Evolutionary conservation across 805 yeast genomes (phyloP), one percentile per base, ranked within the genome.

Genomic region (Ogataea kodamae): DNA sequence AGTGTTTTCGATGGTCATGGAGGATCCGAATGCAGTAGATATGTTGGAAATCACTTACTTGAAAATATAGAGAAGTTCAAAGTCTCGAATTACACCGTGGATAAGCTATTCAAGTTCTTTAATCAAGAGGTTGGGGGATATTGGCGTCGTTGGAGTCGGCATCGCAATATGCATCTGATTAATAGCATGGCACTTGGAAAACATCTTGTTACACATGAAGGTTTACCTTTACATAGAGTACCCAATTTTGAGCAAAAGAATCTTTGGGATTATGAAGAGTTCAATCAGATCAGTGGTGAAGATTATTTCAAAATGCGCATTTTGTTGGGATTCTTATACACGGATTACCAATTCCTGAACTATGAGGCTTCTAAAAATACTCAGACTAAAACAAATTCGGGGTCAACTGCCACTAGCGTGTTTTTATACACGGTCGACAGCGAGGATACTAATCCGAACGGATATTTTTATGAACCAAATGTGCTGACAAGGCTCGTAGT

Each of bases 1-100:
- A 75, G 76, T 28, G 71, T 92, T 2, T 88, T 84, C 57, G 98
- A 92, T 61, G 98, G 98, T 7, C 98, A 92, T 61, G 98, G 97
- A 6, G 95, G 96, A 14, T 69, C 67, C 15, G 78, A 79, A 34
- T 85, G 95, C 49, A 70, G 88, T 28, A 68, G 65, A 15, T 82
- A 71, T 49, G 63, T 89, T 9, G 61, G 68, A 13, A 58, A 67
- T 3, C 64, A 76, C 35, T 64, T 92, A 18, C 77, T 68, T 35
- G 54, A 52, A 45, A 68, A 57, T 48, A 74, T 73, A 53, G 95
- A 77, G 43, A 48, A 42, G 22, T 67, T 55, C 30, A 64, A 37
- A 51, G 55, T 32, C 50, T 61, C 35, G 58, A 71, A 50, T 48
- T 42, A 40, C 5, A 35, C 46, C 4, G 52, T 66, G 14, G 49